A percentile compares a stretch with the other conserved stretches of the same genome.
Evolutionary conservation across 78 protist genomes (phyloP).

Genomic region (Tieghemostelium lacteum): DNA sequence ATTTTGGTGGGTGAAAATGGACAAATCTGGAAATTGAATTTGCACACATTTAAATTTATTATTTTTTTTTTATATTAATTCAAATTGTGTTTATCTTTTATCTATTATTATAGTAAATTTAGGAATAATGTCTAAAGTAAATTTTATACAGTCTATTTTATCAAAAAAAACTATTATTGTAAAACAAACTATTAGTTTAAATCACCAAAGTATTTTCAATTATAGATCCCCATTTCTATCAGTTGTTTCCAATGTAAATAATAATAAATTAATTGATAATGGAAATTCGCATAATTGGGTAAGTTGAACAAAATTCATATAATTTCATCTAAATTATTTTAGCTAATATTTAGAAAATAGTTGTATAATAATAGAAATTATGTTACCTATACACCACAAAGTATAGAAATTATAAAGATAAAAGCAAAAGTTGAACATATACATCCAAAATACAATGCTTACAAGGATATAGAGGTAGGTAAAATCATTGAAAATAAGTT

Average conservation of each 20-base stretch:
- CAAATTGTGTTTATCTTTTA: no score
- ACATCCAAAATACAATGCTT: conserved; percentile 18
- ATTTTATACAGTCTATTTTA: not conserved
- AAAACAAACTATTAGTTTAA: not conserved
- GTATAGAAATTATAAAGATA: conserved; percentile 6
- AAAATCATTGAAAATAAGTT: conserved; percentile 1
- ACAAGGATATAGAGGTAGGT: conserved; percentile 15
- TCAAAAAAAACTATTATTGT: no score
- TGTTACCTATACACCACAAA: not conserved
- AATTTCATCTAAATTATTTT: no score
- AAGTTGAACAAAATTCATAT: no score
- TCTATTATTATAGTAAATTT: not conserved
- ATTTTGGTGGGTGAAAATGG: no score
- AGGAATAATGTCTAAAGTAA: not conserved
- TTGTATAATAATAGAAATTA: no score
- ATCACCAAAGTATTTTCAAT: not conserved
- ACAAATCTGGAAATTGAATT: no score
- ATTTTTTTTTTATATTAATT: no score
- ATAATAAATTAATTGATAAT: not conserved
- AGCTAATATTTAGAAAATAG: no score
- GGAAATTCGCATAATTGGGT: not conserved
- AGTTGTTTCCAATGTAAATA: not conserved
- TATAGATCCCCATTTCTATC: not conserved
- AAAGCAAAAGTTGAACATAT: not conserved
- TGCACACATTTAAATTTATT: no score